Base-by-base conservation (phyloP, 352 stramenopile species). In the Globisporangium abappressorium region DNA sequence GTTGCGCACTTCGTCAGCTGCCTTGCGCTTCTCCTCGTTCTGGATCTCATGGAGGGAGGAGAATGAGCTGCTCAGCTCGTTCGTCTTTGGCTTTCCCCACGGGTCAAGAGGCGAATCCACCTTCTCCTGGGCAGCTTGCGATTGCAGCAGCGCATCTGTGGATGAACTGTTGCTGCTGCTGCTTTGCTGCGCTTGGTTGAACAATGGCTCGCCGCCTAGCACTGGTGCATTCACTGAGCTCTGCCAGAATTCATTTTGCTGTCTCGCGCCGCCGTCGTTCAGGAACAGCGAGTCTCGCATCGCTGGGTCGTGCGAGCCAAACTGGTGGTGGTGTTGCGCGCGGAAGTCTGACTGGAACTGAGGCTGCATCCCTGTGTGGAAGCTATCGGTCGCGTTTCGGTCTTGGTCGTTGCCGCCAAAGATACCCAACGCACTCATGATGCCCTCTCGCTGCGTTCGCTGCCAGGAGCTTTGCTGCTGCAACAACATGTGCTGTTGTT, bases 401-500 rank as follows among this genome's bases (percentile, higher is more conserved):
- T 68, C 65, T 64, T 81, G 71, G 18, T 67, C 71, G 49, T 12
- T 49, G 33, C 73, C 73, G 20, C 79, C 83, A 76, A 93, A 93
- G 6, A 92, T 83, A 26, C 83, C 83, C 5, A 93, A 57, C 1
- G 84, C 84, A 46, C 75, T 93, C 84, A 94, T 90, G 64, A 92
- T 92, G 34, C 82, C 80, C 66, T 92, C 81, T 38, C 84, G 84
- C 66, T 94, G 85, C 64, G 71, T 87, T 47, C 79, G 73, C 56
- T 91, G 85, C 85, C 85, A 94, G 33, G 85, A 89, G 54, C 71
- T 91, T 72, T 93, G 85, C 47, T 93, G 85, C 57, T 93, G 82
- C 30, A 89, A 66, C 0, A 90, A 65, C 71, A 91, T 82, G 70
- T 91, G 82, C 34, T 90, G 81, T 46, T 91, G 81, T 15, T 88